Conservation (phyloP, 257 asterid species). For the Phtheirospermum japonicum region DNA sequence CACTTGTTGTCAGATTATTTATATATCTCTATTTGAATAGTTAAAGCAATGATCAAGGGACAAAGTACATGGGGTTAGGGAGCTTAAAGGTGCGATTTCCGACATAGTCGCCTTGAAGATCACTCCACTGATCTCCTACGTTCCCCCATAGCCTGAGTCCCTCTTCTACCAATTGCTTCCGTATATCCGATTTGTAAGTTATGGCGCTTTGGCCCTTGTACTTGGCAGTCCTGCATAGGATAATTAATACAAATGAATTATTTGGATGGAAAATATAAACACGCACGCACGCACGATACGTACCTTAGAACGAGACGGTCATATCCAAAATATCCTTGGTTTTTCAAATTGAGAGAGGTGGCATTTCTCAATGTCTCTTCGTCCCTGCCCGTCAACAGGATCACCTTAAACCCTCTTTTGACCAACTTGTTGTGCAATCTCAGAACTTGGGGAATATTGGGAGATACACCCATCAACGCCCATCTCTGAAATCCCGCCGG, state of each 20-base stretch:
- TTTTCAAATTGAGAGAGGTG: slow-evolving; percentile 39
- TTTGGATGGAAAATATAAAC: too few relatives aligned
- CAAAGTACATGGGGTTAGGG: slow-evolving; percentile 64
- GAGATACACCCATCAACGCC: slow-evolving; percentile 49
- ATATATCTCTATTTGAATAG: background rate
- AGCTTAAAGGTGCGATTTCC: slow-evolving; percentile 60
- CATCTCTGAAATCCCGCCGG: slow-evolving; percentile 52
- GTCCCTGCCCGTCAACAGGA: slow-evolving; percentile 58
- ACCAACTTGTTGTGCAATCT: slow-evolving; percentile 45
- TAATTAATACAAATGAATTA: background rate
- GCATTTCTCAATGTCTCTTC: slow-evolving; percentile 48
- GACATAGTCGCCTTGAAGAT: slow-evolving; percentile 45
- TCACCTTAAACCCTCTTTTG: slow-evolving; percentile 44
- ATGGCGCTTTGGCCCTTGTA: slow-evolving; percentile 46
- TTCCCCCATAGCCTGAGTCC: slow-evolving; percentile 65
- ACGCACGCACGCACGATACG: too few relatives aligned
- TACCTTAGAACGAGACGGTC: slow-evolving; percentile 48
- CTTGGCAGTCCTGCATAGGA: background rate
- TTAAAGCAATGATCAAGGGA: slow-evolving; percentile 37
- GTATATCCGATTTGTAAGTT: slow-evolving; percentile 42
- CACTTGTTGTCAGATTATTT: too few relatives aligned
- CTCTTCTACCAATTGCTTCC: slow-evolving; percentile 43
- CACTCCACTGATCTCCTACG: slow-evolving; percentile 68
- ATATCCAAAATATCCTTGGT: slow-evolving; percentile 52
- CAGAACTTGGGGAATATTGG: slow-evolving; percentile 47